Conservation (phyloP, 148 eudicot genomes). For the Silene uniflora region DNA sequence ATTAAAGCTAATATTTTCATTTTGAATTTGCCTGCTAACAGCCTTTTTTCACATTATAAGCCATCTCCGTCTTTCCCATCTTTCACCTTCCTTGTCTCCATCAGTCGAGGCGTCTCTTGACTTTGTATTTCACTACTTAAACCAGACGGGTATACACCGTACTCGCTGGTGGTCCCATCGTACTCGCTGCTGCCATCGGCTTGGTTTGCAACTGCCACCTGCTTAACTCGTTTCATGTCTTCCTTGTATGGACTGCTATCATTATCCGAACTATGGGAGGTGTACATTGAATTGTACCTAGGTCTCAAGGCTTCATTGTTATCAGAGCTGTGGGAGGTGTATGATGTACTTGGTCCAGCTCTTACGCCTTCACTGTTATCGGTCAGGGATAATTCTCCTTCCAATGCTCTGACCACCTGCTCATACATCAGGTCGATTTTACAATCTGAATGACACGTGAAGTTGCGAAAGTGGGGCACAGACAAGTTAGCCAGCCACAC, state of each 20-base stretch:
- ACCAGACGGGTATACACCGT: constrained; percentile 78
- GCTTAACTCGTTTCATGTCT: constrained; percentile 64
- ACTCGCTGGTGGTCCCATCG: constrained; percentile 80
- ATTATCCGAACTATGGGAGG: constrained; percentile 60
- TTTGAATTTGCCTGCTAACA: neutral
- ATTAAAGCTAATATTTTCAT: no score
- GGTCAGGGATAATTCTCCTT: constrained; percentile 80
- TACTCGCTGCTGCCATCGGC: constrained; percentile 70
- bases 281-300: neutral
- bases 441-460: neutral
- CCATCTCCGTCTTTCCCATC: constrained; percentile 25
- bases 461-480: no score
- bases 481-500: neutral
- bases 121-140: constrained; percentile 77
- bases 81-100: constrained; percentile 62
- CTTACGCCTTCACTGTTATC: constrained; percentile 66
- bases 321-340: constrained; percentile 44
- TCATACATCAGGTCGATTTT: constrained; percentile 13
- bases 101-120: constrained; percentile 42
- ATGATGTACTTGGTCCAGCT: constrained; percentile 66
- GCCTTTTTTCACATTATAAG: constrained; percentile 1
- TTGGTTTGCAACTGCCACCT: constrained; percentile 59
- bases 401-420: constrained; percentile 91
- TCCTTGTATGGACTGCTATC: constrained; percentile 74
- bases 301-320: neutral